These are phyloP conservation scores for Boletus eberwhitei DNA, from an alignment of 768 basidiomycete genomes.

Conservation along the genomic window DNA sequence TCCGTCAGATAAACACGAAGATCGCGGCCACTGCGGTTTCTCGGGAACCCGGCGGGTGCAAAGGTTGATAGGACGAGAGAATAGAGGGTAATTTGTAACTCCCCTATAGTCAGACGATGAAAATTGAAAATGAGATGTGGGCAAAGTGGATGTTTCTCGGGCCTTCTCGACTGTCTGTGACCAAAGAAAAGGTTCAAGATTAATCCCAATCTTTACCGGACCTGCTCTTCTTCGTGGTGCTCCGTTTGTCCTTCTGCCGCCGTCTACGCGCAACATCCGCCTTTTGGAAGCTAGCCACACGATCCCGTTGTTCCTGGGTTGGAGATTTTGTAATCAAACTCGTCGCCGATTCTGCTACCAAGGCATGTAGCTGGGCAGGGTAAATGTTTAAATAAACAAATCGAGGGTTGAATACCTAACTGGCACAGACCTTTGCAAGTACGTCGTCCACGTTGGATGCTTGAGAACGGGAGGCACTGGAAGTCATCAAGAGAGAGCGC, in stretches of 20 bases:
- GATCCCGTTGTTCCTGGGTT: slow-evolving; percentile 24
- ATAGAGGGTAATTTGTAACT: not conserved
- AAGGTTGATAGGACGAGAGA: not conserved
- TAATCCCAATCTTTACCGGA: slow-evolving; percentile 29
- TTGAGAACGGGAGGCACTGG: slow-evolving; percentile 71
- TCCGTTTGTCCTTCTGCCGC: slow-evolving; percentile 27
- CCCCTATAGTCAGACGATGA: not conserved
- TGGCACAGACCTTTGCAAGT: slow-evolving; percentile 51
- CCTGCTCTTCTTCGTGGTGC: slow-evolving; percentile 25
- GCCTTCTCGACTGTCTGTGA: not conserved
- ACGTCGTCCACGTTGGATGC: slow-evolving; percentile 73
- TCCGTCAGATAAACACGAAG: not conserved
- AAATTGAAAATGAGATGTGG: not conserved
- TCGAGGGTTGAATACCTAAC: not conserved
- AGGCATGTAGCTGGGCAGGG: slow-evolving; percentile 24
- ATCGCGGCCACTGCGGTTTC: no score
- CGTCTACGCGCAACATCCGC: slow-evolving; percentile 19
- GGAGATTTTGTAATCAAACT: slow-evolving; percentile 22
- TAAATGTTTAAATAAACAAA: not conserved
- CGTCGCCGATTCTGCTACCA: slow-evolving; percentile 25
- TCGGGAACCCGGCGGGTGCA: not conserved
- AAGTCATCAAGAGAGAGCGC: slow-evolving; percentile 65
- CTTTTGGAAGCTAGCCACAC: slow-evolving; percentile 23
- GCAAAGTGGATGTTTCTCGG: not conserved
- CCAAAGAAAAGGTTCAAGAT: not conserved